Percentiles rank a stretch among this genome's conserved stretches.
phyloP scores from a whole-genome alignment of 23 red algal genomes.

The Agarophyton chilense region DNA sequence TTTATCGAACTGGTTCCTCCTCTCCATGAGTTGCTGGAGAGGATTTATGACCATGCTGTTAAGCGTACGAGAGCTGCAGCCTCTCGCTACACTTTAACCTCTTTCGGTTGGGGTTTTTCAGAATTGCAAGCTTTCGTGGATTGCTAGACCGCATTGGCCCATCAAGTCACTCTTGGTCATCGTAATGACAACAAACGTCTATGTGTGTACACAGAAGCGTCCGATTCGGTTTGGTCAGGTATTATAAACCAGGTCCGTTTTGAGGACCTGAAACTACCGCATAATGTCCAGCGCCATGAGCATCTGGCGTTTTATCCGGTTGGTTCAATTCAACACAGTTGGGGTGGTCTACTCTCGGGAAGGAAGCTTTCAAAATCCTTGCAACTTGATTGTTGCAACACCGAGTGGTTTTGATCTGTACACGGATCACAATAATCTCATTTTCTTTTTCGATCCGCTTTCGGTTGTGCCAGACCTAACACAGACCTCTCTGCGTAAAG shows the following conservation, averaged over 20 bases:
- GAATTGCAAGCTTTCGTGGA: slow-evolving; percentile 24
- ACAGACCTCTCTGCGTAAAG: slow-evolving; percentile 21
- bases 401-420: slow-evolving; percentile 7
- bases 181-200: slow-evolving; percentile 13
- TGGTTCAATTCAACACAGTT: slow-evolving; percentile 53
- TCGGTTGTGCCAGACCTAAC: slow-evolving; percentile 46
- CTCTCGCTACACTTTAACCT: not conserved
- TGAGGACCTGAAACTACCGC: too few relatives aligned
- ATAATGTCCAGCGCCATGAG: not conserved
- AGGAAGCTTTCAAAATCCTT: slow-evolving; percentile 18
- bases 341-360: slow-evolving; percentile 38
- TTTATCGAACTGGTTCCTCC: slow-evolving; percentile 27
- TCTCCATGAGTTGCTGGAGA: slow-evolving; percentile 57
- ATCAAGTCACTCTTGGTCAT: slow-evolving; percentile 26
- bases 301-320: slow-evolving; percentile 3
- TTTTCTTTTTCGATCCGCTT: slow-evolving; percentile 57
- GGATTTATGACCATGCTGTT: slow-evolving; percentile 8
- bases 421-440: slow-evolving; percentile 56
- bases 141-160: slow-evolving; percentile 23
- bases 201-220: slow-evolving; percentile 55
- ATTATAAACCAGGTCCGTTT: slow-evolving; percentile 42
- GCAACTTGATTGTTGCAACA: slow-evolving; percentile 26
- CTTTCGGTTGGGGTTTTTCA: slow-evolving; percentile 7
- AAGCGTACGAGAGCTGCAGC: slow-evolving; percentile 51
- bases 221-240: slow-evolving; percentile 20